These are phyloP conservation scores for Aphanocladium album DNA, from an alignment of 2,329 filamentous ascomycete species.

Conservation along the genomic window DNA sequence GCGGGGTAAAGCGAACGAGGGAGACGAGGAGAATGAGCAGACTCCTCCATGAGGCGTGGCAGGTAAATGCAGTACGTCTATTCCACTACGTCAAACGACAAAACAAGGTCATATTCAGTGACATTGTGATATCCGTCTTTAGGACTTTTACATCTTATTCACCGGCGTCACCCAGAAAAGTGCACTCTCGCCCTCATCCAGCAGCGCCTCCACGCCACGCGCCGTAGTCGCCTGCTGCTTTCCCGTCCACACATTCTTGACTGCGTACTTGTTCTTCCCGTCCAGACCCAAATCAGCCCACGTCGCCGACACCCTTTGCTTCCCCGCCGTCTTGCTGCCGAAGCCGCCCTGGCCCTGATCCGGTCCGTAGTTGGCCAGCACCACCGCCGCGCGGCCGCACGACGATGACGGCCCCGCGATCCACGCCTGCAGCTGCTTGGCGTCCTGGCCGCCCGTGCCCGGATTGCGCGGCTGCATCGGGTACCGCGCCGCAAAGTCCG, in stretches of 20 bases:
- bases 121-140: no score
- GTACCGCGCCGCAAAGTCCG: constrained; percentile 17
- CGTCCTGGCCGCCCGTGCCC: constrained; percentile 16
- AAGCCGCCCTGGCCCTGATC: constrained; percentile 18
- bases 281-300: constrained; percentile 17
- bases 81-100: no score
- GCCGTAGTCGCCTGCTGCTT: background rate
- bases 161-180: background rate
- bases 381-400: constrained; percentile 14
- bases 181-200: constrained; percentile 9
- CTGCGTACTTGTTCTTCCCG: constrained; percentile 1
- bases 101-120: no score
- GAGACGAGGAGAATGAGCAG: no score
- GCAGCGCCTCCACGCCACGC: background rate
- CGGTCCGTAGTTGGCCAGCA: constrained; percentile 19
- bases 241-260: constrained; percentile 16
- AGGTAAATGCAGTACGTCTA: no score
- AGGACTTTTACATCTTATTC: background rate
- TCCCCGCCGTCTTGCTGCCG: constrained; percentile 1
- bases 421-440: constrained; percentile 19
- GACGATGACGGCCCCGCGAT: constrained; percentile 15
- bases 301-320: constrained; percentile 15
- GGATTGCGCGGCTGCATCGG: constrained; percentile 18
- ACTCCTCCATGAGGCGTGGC: no score
- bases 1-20: no score